These are phyloP conservation scores for Aspergillus aculeatus DNA, from an alignment of 2,329 filamentous ascomycete genomes.

Conservation along the genomic window DNA sequence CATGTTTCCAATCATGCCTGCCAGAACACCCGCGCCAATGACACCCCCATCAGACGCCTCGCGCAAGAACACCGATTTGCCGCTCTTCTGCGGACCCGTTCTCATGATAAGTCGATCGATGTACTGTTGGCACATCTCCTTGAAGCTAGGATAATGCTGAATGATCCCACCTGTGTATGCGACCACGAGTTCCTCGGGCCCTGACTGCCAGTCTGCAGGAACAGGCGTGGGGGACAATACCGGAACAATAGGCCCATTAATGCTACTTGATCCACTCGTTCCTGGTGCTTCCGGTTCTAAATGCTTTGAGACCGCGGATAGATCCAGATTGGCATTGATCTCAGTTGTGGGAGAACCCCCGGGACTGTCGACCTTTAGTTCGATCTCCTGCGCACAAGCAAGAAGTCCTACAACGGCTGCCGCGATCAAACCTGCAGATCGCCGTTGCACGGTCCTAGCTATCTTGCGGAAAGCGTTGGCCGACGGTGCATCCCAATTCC, in stretches of 20 bases:
- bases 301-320: slow-evolving; percentile 17
- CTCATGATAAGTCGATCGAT: slow-evolving; percentile 58
- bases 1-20: slow-evolving; percentile 45
- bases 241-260: slow-evolving; percentile 36
- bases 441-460: slow-evolving; percentile 66
- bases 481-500: slow-evolving; percentile 62
- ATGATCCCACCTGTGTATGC: slow-evolving; percentile 81
- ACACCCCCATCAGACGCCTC: slow-evolving; percentile 57
- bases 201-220: slow-evolving; percentile 43
- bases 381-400: slow-evolving; percentile 66
- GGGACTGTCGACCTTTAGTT: slow-evolving; percentile 41
- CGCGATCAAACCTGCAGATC: slow-evolving; percentile 72
- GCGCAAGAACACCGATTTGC: slow-evolving; percentile 51
- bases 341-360: slow-evolving; percentile 35
- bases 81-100: slow-evolving; percentile 45
- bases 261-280: slow-evolving; percentile 11
- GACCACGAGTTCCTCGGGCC: slow-evolving; percentile 64
- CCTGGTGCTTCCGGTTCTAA: not conserved
- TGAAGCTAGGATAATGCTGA: slow-evolving; percentile 73
- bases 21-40: slow-evolving; percentile 56
- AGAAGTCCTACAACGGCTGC: slow-evolving; percentile 70
- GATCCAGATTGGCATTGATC: slow-evolving; percentile 24
- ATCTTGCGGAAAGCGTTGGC: slow-evolving; percentile 64
- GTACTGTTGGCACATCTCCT: slow-evolving; percentile 67
- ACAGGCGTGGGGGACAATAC: slow-evolving; percentile 35